phyloP scores from a whole-genome alignment of 495 filamentous ascomycete species.

The Neurospora terricola region DNA sequence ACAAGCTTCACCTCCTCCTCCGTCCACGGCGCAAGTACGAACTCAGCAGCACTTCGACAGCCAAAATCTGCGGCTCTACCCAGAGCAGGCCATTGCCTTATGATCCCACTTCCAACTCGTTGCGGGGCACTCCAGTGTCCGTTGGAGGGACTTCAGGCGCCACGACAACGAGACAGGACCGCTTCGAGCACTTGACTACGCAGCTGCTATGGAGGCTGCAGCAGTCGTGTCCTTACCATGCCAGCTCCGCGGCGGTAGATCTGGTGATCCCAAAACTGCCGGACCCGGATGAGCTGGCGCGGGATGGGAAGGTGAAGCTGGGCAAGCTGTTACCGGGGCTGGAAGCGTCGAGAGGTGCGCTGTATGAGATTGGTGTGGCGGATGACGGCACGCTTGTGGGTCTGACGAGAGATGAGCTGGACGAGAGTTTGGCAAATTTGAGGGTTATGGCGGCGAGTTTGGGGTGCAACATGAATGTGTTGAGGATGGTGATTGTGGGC shows the following conservation, averaged over 20 bases:
- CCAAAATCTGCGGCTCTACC: constrained; percentile 39
- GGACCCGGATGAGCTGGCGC: constrained; percentile 35
- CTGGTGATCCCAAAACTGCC: constrained; percentile 66
- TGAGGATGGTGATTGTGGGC: constrained; percentile 77
- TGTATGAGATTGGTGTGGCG: constrained; percentile 94
- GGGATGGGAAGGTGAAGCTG: constrained; percentile 38
- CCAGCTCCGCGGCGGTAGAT: constrained; percentile 52
- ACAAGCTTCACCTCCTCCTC: constrained; percentile 89
- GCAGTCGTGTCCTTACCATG: constrained; percentile 87
- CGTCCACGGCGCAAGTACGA: constrained; percentile 66
- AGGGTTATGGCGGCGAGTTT: constrained; percentile 84
- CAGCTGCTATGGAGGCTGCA: constrained; percentile 92
- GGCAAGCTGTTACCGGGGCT: constrained; percentile 65
- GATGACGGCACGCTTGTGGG: constrained; percentile 91
- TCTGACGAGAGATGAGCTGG: constrained; percentile 79
- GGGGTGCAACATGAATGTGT: constrained; percentile 77
- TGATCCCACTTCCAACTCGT: constrained; percentile 37
- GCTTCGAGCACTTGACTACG: constrained; percentile 84
- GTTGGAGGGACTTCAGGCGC: constrained; percentile 27
- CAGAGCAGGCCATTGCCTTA: constrained; percentile 51
- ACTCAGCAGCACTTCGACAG: constrained; percentile 37
- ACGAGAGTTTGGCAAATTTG: constrained; percentile 77
- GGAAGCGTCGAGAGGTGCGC: constrained; percentile 82
- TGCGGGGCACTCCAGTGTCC: constrained; percentile 6
- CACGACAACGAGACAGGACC: constrained; percentile 61